A percentile compares a stretch with the other conserved stretches of the same genome.
These are phyloP conservation scores for Candida insectalens DNA, from an alignment of 805 yeast species.

Conservation along the genomic window DNA sequence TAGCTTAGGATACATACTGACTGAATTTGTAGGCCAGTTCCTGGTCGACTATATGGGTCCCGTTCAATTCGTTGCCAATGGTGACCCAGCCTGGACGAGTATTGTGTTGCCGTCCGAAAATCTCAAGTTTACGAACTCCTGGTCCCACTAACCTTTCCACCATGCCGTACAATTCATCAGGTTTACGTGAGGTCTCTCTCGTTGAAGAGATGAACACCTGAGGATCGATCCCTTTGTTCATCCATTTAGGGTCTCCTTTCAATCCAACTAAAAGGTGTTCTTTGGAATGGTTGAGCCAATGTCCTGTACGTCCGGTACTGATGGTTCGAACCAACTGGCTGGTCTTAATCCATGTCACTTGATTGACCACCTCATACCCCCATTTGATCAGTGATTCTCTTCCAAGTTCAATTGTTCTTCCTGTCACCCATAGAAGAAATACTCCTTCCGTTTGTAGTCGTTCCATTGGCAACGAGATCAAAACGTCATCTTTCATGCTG, in stretches of 20 bases:
- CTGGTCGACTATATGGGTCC: constrained; percentile 45
- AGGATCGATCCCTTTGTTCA: constrained; percentile 54
- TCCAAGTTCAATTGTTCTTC: constrained; percentile 85
- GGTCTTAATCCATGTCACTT: constrained; percentile 83
- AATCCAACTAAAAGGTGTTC: constrained; percentile 83
- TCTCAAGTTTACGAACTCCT: constrained; percentile 70
- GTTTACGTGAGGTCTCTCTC: constrained; percentile 83
- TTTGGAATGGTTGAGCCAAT: constrained; percentile 92
- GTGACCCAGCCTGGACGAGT: constrained; percentile 86
- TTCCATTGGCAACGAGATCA: constrained; percentile 55
- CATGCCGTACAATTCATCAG: constrained; percentile 82
- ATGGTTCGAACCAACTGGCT: constrained; percentile 83
- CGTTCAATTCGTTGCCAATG: constrained; percentile 69
- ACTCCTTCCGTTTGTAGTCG: constrained; percentile 77
- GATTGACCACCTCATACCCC: constrained; percentile 78
- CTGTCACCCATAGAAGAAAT: constrained; percentile 87
- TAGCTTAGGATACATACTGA: no score
- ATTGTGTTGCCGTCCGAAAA: constrained; percentile 84
- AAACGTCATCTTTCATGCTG: constrained; percentile 68
- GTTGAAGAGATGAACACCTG: constrained; percentile 77
- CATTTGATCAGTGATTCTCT: constrained; percentile 64
- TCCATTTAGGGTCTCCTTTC: constrained; percentile 74
- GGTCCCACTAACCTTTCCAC: constrained; percentile 78
- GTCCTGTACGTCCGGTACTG: constrained; percentile 94
- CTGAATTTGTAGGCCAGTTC: constrained; percentile 31